Evolutionary conservation across 1,139 yeast genomes (phyloP), one percentile per base, ranked within the genome.

Genomic region (Magnusiomyces ingens): DNA sequence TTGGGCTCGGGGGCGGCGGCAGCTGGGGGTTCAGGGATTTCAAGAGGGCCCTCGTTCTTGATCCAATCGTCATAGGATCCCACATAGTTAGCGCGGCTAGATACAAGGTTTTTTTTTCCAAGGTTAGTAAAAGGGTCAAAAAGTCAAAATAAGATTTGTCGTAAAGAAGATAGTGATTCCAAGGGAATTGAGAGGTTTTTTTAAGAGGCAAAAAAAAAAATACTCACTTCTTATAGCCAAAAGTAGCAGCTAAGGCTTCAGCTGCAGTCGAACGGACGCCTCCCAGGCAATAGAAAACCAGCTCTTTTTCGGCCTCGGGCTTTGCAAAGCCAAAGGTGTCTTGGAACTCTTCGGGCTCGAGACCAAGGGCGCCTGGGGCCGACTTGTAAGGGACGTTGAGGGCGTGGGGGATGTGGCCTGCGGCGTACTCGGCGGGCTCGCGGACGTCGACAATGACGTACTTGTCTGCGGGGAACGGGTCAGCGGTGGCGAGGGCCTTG

Each of bases 261-360:
- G 97, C 94, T 56, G 90, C 89, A 48, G 90, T 78, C 45, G 95
- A 85, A 73, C 99, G 82, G 49, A 90, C 87, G 53, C 99, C 99
- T 4, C 88, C 96, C 55, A 86, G 81, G 72, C 99, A 93, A 72
- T 91, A 91, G 71, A 93, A 91, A 45, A 93, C 80, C 67, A 93
- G 75, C 62, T 88, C 89, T 65, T 85, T 80, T 50, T 81, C 82
- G 45, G 75, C 68, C 5, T 73, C 63, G 2, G 99, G 99, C 72
- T 93, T 93, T n/a, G 75, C 76, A 64, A 90, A 84, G 15, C 95
- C 93, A 71, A 91, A 90, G 52, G 80, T 75, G 42, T 85, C 87
- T 62, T 80, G 77, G 65, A 94, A 93, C 60, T 88, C 96, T 52
- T 86, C 95, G 6, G 79, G 76, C 1, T 83, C 72, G 55, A 93